These are phyloP conservation scores for Panaeolus cyanescens DNA, from an alignment of 768 basidiomycete genomes.

Conservation along the genomic window DNA sequence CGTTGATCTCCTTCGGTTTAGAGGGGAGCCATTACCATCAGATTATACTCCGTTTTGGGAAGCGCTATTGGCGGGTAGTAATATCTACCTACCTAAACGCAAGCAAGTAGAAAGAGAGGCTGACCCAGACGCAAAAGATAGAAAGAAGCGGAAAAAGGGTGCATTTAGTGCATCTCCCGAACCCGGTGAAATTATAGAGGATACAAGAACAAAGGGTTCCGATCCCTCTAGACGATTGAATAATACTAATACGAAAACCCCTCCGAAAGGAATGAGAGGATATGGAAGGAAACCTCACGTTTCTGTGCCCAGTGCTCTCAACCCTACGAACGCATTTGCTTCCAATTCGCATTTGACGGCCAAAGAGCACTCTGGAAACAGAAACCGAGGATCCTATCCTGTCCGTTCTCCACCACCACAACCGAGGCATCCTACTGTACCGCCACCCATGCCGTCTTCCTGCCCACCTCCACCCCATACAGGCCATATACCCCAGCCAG, in stretches of 20 bases:
- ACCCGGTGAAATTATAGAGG: conserved; percentile 5
- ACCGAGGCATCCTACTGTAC: not conserved
- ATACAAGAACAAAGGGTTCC: not conserved
- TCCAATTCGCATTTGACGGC: conserved; percentile 24
- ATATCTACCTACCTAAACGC: conserved; percentile 33
- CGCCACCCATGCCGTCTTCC: not conserved
- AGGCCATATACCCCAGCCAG: not conserved
- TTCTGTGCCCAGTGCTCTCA: conserved; percentile 30
- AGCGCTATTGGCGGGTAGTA: conserved; percentile 23
- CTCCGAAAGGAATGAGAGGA: conserved; percentile 11
- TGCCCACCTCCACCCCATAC: too few species aligned
- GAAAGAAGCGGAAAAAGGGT: conserved; percentile 25
- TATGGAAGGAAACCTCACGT: conserved; percentile 26
- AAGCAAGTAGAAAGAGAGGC: conserved; percentile 31
- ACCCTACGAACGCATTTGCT: conserved; percentile 24
- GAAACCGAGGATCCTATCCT: conserved; percentile 25
- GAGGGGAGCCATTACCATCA: conserved; percentile 44
- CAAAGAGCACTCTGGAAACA: conserved; percentile 29
- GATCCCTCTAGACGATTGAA: not conserved
- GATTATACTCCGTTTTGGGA: conserved; percentile 44
- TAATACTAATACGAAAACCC: conserved; percentile 2
- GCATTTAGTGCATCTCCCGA: conserved; percentile 4
- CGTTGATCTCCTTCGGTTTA: conserved; percentile 62
- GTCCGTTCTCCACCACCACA: conserved; percentile 14
- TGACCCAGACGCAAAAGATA: conserved; percentile 28